Conservation (phyloP, 176 grass and related monocot genomes). For the Oryza longistaminata region DNA sequence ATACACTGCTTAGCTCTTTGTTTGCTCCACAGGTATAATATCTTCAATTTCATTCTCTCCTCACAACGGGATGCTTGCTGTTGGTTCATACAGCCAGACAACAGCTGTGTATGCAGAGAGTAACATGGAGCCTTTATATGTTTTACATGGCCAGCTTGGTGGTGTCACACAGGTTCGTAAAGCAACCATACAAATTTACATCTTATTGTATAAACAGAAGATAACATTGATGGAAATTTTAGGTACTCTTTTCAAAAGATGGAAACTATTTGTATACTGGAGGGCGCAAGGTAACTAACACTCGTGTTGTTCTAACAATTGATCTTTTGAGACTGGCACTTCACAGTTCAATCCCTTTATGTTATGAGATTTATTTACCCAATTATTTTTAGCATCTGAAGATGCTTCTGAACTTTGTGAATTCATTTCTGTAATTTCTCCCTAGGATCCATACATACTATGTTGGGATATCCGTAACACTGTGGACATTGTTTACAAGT, state of each 20-base stretch:
- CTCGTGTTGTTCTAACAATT: conserved; percentile 14
- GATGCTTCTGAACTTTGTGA: conserved; percentile 5
- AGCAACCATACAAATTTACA: not conserved
- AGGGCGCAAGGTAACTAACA: conserved; percentile 80
- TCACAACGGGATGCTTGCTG: conserved; percentile 82
- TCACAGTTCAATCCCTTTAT: conserved; percentile 12
- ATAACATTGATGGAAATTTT: conserved; percentile 37
- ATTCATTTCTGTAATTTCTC: conserved; percentile 32
- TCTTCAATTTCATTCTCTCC: conserved; percentile 86
- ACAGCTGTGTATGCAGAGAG: conserved; percentile 79
- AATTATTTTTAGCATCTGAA: not conserved
- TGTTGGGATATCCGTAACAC: conserved; percentile 99
- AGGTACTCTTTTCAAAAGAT: conserved; percentile 97
- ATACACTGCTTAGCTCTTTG: conserved; percentile 21
- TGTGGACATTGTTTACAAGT: conserved; percentile 88
- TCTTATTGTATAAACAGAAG: not conserved
- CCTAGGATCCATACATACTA: conserved; percentile 94
- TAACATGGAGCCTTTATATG: conserved; percentile 90
- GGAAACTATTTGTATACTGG: conserved; percentile 92
- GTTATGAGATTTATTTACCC: not conserved
- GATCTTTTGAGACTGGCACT: conserved; percentile 1
- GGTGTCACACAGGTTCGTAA: conserved; percentile 88
- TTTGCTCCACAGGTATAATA: conserved; percentile 65
- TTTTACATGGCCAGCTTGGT: conserved; percentile 83
- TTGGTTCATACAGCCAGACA: conserved; percentile 92